Evolutionary conservation across 1,139 yeast species (phyloP), one percentile per base, ranked within the genome.

Genomic region (Debaryomyces coudertii): DNA sequence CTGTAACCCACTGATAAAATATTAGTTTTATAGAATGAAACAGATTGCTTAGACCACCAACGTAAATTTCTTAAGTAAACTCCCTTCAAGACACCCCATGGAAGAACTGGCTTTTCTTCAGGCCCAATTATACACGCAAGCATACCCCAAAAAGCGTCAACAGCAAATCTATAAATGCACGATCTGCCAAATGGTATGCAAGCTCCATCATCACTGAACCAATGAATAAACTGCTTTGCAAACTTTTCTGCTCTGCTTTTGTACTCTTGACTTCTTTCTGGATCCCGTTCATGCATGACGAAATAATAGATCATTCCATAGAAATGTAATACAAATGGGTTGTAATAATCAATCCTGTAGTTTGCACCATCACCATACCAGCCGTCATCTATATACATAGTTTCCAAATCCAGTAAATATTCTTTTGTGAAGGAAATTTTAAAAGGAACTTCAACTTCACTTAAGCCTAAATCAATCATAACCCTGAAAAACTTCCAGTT

Each of bases 401-500:
- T 33, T 24, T 64, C 65, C 11, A 63, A 39, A 14, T 54, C 55
- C 12, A 54, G 51, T 24, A 63, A 46, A 31, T 53, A 48, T 12
- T 49, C 50, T 20, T 51, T 50, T 6, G 56, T 53, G 5, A 49
- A 43, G 2, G 45, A 36, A 7, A 33, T 39, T 29, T 54, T 54
- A 45, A 45, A 40, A n/a, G 45, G 38, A 8, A 51, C 51, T n/a
- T 65, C 66, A n/a, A 62, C 52, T 5, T 42, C 50, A 25, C 53
- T 47, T 15, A 63, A 50, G 1, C 64, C 68, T 18, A 61, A 40
- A 34, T 60, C 63, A 23, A 64, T 50, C 12, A 63, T 35, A 4
- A 64, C 57, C 28, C 62, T 53, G 48, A 64, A 63, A 42, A 61
- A 63, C 42, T 54, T 58, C 68, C 68, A 63, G 41, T 63, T 63